phyloP scores from a whole-genome alignment of 2,329 filamentous ascomycete genomes.

The Talaromyces islandicus region DNA sequence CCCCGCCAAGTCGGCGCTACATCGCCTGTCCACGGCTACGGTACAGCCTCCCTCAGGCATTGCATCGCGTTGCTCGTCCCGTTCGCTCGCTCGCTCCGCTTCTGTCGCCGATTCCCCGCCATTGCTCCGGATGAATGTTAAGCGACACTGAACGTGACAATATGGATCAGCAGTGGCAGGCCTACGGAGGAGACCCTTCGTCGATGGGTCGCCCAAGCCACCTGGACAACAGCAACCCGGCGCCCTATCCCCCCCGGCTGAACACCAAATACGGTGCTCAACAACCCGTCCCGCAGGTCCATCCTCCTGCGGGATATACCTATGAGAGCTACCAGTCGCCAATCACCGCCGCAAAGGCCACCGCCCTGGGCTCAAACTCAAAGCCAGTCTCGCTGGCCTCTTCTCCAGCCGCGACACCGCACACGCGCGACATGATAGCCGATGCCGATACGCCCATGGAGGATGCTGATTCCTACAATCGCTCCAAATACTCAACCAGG shows the following conservation, averaged over 20 bases:
- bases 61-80: background rate
- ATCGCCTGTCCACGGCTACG: conserved; percentile 5
- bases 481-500: conserved; percentile 78
- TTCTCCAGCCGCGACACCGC: conserved; percentile 56
- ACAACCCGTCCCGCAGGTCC: conserved; percentile 31
- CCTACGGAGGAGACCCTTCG: conserved; percentile 55
- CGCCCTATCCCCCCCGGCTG: conserved; percentile 43
- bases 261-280: conserved; percentile 42
- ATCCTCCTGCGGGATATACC: conserved; percentile 56
- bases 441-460: conserved; percentile 81
- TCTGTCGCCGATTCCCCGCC: background rate
- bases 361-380: conserved; percentile 34
- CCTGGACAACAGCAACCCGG: conserved; percentile 51
- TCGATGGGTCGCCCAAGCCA: conserved; percentile 54
- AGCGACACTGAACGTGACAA: conserved; percentile 14
- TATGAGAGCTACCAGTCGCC: conserved; percentile 61
- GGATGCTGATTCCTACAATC: conserved; percentile 78
- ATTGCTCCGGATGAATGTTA: conserved; percentile 8
- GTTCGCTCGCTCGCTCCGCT: background rate
- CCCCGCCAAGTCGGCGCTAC: conserved; percentile 6
- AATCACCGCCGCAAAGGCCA: conserved; percentile 24
- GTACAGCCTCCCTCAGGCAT: conserved; percentile 5
- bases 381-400: conserved; percentile 51
- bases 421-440: conserved; percentile 57
- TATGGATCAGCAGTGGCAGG: conserved; percentile 61